These are phyloP conservation scores for Erigeron canadensis DNA, from an alignment of 129 eudicot species.

Conservation along the genomic window DNA sequence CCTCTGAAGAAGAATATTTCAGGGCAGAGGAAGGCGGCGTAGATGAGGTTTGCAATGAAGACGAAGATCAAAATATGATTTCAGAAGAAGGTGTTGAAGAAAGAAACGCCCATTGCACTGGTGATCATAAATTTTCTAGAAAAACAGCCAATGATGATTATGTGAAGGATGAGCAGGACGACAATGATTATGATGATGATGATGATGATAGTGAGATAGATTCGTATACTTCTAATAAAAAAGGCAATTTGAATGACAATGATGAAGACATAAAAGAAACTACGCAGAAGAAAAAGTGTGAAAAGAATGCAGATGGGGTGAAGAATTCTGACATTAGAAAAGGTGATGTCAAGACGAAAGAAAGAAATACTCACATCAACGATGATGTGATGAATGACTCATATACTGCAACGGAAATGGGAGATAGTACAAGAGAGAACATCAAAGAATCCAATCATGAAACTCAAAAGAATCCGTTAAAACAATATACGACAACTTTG, in stretches of 20 bases:
- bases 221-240: not conserved
- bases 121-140: not conserved
- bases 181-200: not conserved
- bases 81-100: constrained; percentile 20
- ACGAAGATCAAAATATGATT: not conserved
- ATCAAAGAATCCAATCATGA: constrained; percentile 34
- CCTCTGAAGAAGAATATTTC: constrained; percentile 19
- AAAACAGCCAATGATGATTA: constrained; percentile 1
- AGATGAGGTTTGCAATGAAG: not conserved
- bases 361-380: constrained; percentile 1
- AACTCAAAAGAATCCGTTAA: constrained; percentile 43
- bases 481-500: constrained; percentile 56
- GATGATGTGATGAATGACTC: constrained; percentile 27
- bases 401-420: constrained; percentile 33
- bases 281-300: not conserved
- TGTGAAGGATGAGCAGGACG: not conserved
- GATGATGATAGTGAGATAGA: not conserved
- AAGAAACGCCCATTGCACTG: constrained; percentile 1
- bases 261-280: not conserved
- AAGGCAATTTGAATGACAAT: not conserved
- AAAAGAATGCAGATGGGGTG: not conserved
- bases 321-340: constrained; percentile 5
- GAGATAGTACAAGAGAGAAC: constrained; percentile 41
- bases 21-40: constrained; percentile 11
- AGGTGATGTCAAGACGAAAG: not conserved